Base-by-base conservation (phyloP, 805 yeast genomes). In the Nakazawaea wickerhamii region DNA sequence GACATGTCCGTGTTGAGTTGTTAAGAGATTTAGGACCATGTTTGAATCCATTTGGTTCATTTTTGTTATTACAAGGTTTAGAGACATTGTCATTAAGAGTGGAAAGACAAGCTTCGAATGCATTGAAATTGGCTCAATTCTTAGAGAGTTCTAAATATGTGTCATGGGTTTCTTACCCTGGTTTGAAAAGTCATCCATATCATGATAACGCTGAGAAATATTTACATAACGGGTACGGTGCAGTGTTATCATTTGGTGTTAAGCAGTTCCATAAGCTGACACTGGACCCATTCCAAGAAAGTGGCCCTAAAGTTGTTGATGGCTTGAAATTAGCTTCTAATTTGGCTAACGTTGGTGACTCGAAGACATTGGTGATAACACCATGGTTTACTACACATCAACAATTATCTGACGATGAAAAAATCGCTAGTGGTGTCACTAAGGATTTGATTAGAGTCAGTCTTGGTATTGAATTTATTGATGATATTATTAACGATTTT, bases 321-420 rank as follows among this genome's bases (percentile, higher is more conserved):
- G 68, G 67, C 53, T 77, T 93, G 64, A 77, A 87, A 64, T 66
- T 93, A 45, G 95, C 95, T 44, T 83, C 95, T 25, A 86, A 89
- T 69, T 78, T 93, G 60, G 98, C 99, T 38, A 91, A 91, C 57
- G 97, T 91, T 46, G 99, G 99, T 60, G 99, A 91, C 59, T 81
- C 91, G 39, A 93, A 91, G 71, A 87, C 98, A 35, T 75, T 91
- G 60, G 95, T 91, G 45, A 91, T 91, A 63, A 90, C 96, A 42
- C 99, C 99, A 51, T 90, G 83, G 74, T 88, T 77, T 66, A 93
- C 98, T 31, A 91, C 98, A 20, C 99, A 91, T 66, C 90, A 88
- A 62, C 98, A 93, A 70, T 75, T 91, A 58, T 64, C 70, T 32
- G 88, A 85, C 36, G 84, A 80, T 50, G 97, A 88, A 70, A 87